Evolutionary conservation across 495 filamentous ascomycete species (phyloP).

Genomic region (Podospora conica): DNA sequence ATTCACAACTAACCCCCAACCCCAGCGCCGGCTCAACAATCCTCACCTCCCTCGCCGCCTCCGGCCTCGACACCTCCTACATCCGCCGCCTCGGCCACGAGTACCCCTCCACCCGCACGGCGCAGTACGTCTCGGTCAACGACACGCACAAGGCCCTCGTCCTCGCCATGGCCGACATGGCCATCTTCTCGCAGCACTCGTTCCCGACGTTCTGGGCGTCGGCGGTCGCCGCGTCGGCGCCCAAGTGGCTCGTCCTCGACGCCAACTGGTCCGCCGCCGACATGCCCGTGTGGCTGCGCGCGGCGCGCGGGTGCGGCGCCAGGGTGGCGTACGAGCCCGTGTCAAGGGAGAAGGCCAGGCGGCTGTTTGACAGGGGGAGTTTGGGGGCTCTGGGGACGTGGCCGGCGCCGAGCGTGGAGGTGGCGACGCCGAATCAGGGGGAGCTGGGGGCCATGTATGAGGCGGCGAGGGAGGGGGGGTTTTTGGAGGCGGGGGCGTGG

Average conservation of each 20-base stretch:
- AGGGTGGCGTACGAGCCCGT: slow-evolving; percentile 89
- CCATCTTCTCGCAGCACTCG: slow-evolving; percentile 58
- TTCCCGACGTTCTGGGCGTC: slow-evolving; percentile 54
- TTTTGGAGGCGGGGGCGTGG: slow-evolving; percentile 67
- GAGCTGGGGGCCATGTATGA: slow-evolving; percentile 74
- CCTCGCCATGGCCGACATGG: slow-evolving; percentile 92
- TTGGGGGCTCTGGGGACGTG: slow-evolving; percentile 38
- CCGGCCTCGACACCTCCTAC: slow-evolving; percentile 57
- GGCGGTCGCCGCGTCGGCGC: slow-evolving; percentile 47
- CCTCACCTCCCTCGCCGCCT: slow-evolving; percentile 51
- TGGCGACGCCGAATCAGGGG: slow-evolving; percentile 74
- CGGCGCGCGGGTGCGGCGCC: slow-evolving; percentile 48
- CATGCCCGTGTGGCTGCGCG: slow-evolving; percentile 54
- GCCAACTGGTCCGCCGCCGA: slow-evolving; percentile 68
- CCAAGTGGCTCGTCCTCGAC: slow-evolving; percentile 73
- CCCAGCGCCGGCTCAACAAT: slow-evolving; percentile 60
- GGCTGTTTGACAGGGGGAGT: slow-evolving; percentile 53
- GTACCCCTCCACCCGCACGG: slow-evolving; percentile 55
- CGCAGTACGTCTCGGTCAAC: slow-evolving; percentile 89
- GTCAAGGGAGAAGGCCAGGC: slow-evolving; percentile 64
- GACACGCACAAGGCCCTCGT: slow-evolving; percentile 72
- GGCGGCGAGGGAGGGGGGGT: slow-evolving; percentile 52
- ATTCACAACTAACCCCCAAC: not conserved
- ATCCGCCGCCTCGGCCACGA: slow-evolving; percentile 50
- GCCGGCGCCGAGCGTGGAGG: slow-evolving; percentile 56